Evolutionary conservation across 1,139 yeast species (phyloP).

Genomic region (Debaryomyces fabryi): DNA sequence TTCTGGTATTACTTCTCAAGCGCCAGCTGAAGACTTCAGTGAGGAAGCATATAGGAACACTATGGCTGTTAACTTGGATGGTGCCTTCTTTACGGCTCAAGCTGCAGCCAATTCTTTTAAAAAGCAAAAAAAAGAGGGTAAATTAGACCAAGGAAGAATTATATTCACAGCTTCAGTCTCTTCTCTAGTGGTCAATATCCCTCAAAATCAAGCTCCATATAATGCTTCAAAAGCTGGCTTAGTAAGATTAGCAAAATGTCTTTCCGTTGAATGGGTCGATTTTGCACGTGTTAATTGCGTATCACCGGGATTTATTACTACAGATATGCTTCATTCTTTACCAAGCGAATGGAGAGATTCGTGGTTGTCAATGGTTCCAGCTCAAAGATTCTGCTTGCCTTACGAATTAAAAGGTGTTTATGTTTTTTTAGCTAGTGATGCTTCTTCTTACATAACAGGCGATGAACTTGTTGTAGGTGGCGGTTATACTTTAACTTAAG

Average conservation of each 20-base stretch:
- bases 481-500: background rate
- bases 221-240: conserved; percentile 55
- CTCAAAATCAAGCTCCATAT: conserved; percentile 51
- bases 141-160: conserved; percentile 45
- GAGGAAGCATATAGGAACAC: conserved; percentile 16
- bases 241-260: conserved; percentile 43
- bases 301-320: conserved; percentile 18
- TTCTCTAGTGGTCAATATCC: conserved; percentile 49
- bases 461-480: background rate
- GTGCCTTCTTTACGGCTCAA: conserved; percentile 31
- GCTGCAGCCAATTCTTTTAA: conserved; percentile 30
- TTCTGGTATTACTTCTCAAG: conserved; percentile 28
- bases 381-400: conserved; percentile 23
- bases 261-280: conserved; percentile 38
- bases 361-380: conserved; percentile 23
- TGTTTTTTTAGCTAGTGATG: conserved; percentile 19
- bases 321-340: conserved; percentile 32
- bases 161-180: conserved; percentile 60
- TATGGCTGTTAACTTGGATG: conserved; percentile 24
- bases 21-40: conserved; percentile 21
- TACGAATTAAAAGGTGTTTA: conserved; percentile 25
- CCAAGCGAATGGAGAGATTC: conserved; percentile 21
- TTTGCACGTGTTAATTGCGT: conserved; percentile 19
- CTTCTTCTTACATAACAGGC: background rate
- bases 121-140: conserved; percentile 21